Evolutionary conservation across 2,329 filamentous ascomycete genomes (phyloP).

Genomic region (Lachnellula occidentalis): DNA sequence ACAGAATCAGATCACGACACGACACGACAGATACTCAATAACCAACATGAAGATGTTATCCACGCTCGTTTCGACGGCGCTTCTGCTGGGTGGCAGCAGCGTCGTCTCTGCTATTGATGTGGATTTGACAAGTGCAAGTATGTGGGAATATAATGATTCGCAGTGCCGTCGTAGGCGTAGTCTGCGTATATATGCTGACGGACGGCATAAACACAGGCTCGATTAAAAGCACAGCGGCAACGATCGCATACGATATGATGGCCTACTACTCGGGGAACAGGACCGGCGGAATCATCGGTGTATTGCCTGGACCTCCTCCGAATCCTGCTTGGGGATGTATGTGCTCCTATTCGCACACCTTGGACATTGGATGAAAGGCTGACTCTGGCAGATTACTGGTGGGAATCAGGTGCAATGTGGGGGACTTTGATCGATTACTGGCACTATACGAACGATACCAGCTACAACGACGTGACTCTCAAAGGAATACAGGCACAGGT

Average conservation of each 20-base stretch:
- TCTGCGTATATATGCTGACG: conserved; percentile 29
- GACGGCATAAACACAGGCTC: conserved; percentile 37
- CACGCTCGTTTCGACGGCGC: conserved; percentile 19
- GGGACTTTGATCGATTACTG: conserved; percentile 56
- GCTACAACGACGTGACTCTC: conserved; percentile 49
- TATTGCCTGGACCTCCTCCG: conserved; percentile 41
- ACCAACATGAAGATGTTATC: conserved; percentile 17
- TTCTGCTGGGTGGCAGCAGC: conserved; percentile 17
- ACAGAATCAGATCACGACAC: background rate
- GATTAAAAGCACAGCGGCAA: conserved; percentile 28
- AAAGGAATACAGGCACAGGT: conserved; percentile 55
- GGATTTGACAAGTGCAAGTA: conserved; percentile 25
- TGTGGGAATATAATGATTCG: background rate
- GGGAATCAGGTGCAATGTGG: conserved; percentile 58
- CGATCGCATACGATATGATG: conserved; percentile 33
- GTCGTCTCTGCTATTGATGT: conserved; percentile 31
- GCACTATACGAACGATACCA: conserved; percentile 53
- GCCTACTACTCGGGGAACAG: conserved; percentile 37
- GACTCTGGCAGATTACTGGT: conserved; percentile 44
- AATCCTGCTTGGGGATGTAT: conserved; percentile 28
- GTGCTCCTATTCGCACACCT: conserved; percentile 9
- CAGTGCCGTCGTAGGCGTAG: too few species aligned
- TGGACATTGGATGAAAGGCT: background rate
- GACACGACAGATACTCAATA: background rate
- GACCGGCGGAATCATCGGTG: conserved; percentile 42